Base-by-base conservation (phyloP, 2,329 filamentous ascomycete species). In the Diaporthe longicolla region DNA sequence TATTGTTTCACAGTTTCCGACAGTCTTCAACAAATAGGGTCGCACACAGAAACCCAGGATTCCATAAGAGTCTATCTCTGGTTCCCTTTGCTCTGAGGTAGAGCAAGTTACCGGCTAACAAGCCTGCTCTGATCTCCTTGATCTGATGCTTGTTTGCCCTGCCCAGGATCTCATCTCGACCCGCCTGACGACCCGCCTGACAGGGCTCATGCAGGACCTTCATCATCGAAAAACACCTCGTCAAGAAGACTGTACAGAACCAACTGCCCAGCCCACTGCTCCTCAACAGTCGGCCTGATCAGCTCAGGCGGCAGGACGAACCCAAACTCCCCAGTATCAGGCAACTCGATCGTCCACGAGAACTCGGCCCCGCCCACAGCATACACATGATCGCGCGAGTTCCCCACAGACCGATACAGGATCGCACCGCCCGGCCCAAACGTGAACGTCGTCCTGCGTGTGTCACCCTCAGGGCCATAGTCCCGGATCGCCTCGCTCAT, bases 331-430 rank as follows among this genome's bases (percentile, higher is more conserved):
- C 83, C 84, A 2, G 79, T 77, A 74, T 82, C 83, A 48, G 82
- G 80, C 66, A 86, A 80, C 80, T 86, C 85, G 8, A 81, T 78
- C 2, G 84, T 84, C 77, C 85, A 86, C 24, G 80, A 80, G 66
- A 85, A 81, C 71, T 85, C 84, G 2, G 86, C 83, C 52, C 81
- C 80, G 61, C 83, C 81, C 3, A 86, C 81, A 61, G 86, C 85
- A 50, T 79, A 80, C 57, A 83, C 82, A 73, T 85, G 88, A 78
- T 89, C 87, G 24, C 85, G 84, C 59, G 82, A 85, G 71, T 80
- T 83, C 26, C 86, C 86, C 0, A 84, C 82, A 0, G 90, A 88
- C 76, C 89, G 85, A 81, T 93, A 93, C 0, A 66, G 45, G 1
- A 66, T 26, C 13, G 63, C 63, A 19, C 63, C 63, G 0, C 63